Evolutionary conservation across 1,139 yeast species (phyloP), one percentile per base, ranked within the genome.

Genomic region (Magnusiomyces fungicola): DNA sequence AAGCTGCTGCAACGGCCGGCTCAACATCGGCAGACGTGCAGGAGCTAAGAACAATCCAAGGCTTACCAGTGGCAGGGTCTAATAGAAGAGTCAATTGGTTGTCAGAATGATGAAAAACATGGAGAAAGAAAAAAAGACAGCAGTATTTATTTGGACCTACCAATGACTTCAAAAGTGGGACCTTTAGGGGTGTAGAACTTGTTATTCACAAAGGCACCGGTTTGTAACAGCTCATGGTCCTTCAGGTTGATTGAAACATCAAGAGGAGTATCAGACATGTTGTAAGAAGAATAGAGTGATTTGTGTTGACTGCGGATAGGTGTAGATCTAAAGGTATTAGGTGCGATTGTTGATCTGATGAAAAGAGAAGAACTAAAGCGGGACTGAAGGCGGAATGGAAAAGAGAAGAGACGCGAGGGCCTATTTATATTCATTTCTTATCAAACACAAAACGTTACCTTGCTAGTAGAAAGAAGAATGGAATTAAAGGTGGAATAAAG

Each of bases 181-280:
- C 52, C 56, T 45, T 52, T 54, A 24, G 58, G 54, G 16, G 52
- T 40, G 55, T 82, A 81, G 60, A 81, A 85, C 66, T 83, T 84
- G 64, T 83, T 83, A 71, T 84, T 81, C 65, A 85, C 82, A 74
- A 84, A 85, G 61, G 84, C 73, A 52, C 94, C 94, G 54, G 94
- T 94, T 65, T 83, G 85, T 24, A 39, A 38, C 24, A 51, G 33
- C 19, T 22, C 36, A 29, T 43, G 32, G 33, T 51, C 48, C 10
- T 24, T 18, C 6, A 47, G 29, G 19, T 39, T n/a, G 16, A 48
- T 18, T 23, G 39, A 33, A 10, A 27, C 22, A 12, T 21, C n/a
- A 21, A 22, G 25, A n/a, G 18, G n/a, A 3, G 3, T 37, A 19
- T n/a, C 12, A n/a, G 23, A 37, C 16, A 16, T 12, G 14, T n/a